Conservation (phyloP, 192 early-diverging fungal species). For the Backusella liffmaniae region DNA sequence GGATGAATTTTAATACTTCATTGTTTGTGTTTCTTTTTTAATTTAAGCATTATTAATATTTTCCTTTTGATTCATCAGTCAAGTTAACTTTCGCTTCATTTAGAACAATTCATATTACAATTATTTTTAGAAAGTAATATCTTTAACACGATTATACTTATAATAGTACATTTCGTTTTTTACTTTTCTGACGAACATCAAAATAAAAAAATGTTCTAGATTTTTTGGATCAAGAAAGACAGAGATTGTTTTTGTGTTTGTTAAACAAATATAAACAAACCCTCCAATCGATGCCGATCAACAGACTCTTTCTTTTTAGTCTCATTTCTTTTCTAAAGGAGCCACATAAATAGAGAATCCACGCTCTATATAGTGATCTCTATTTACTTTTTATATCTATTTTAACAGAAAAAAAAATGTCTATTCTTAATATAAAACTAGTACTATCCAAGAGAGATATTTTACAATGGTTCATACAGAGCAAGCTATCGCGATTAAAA, state of each 20-base stretch:
- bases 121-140: background rate
- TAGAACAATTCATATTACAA: background rate
- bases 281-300: slow-evolving; percentile 2
- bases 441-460: background rate
- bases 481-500: background rate
- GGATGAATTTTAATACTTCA: background rate
- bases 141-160: background rate
- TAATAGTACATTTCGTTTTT: background rate
- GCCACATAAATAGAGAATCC: too few relatives aligned
- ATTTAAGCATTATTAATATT: background rate
- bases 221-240: background rate
- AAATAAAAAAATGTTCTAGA: slow-evolving; percentile 1
- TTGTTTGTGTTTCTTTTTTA: background rate
- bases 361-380: too few relatives aligned
- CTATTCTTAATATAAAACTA: background rate
- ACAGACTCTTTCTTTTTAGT: background rate
- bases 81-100: background rate
- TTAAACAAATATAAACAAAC: background rate
- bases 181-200: background rate
- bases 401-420: background rate
- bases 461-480: background rate
- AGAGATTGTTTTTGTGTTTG: background rate
- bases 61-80: background rate
- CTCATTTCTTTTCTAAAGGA: background rate
- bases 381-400: background rate